Evolutionary conservation across 129 eudicot genomes (phyloP).

Genomic region (Saussurea involucrata): DNA sequence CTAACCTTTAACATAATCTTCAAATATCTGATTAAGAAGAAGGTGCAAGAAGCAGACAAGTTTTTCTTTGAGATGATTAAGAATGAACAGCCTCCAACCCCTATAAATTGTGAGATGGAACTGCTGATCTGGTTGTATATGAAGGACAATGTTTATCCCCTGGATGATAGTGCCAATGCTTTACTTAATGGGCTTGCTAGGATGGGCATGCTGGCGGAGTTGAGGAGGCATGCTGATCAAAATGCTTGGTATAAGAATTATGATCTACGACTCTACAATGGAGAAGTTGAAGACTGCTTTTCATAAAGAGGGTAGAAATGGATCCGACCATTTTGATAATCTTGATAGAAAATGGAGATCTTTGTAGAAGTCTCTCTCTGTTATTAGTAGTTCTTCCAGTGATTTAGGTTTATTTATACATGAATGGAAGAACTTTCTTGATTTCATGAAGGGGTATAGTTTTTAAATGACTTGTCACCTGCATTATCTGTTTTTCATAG

Average conservation of each 20-base stretch:
- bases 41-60: constrained; percentile 61
- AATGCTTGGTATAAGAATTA: constrained; percentile 50
- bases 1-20: constrained; percentile 69
- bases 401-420: neutral
- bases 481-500: neutral
- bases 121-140: constrained; percentile 68
- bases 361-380: constrained; percentile 15
- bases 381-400: too few species aligned
- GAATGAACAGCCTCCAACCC: constrained; percentile 79
- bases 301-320: constrained; percentile 45
- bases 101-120: constrained; percentile 65
- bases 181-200: constrained; percentile 68
- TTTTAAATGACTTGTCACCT: neutral
- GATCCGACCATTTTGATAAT: constrained; percentile 44
- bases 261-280: constrained; percentile 68
- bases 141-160: constrained; percentile 50
- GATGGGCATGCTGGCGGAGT: constrained; percentile 59
- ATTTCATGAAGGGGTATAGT: neutral
- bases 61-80: constrained; percentile 81
- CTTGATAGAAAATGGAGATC: constrained; percentile 75
- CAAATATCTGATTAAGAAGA: constrained; percentile 57
- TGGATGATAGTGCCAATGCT: constrained; percentile 72
- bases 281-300: constrained; percentile 50
- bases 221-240: constrained; percentile 55
- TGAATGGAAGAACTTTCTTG: neutral